Conservation (phyloP, 2,329 filamentous ascomycete species). For the Aspergillus udagawae region DNA sequence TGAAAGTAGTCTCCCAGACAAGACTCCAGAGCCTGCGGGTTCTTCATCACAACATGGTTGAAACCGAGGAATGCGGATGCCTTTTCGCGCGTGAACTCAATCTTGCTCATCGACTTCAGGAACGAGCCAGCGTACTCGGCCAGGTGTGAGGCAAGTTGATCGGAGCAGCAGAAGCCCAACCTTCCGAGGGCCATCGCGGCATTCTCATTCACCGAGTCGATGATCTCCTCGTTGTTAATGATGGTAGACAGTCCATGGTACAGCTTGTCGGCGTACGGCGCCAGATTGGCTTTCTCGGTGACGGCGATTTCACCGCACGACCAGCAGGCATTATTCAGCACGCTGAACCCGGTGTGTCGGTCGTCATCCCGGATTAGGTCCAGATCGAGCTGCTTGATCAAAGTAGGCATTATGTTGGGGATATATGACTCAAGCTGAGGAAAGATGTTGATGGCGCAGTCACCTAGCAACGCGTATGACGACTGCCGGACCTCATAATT, state of each 20-base stretch:
- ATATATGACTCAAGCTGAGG: constrained; percentile 72
- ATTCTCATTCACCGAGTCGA: constrained; percentile 85
- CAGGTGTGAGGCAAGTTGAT: constrained; percentile 73
- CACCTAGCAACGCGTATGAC: constrained; percentile 88
- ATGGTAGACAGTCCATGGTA: constrained; percentile 76
- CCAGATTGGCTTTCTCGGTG: constrained; percentile 67
- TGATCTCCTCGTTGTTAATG: constrained; percentile 78
- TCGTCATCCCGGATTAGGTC: constrained; percentile 73
- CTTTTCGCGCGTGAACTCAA: constrained; percentile 89
- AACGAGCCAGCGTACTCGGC: constrained; percentile 78
- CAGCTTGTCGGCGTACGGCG: constrained; percentile 70
- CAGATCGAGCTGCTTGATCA: constrained; percentile 85
- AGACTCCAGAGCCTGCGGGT: constrained; percentile 88
- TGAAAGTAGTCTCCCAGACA: constrained; percentile 77
- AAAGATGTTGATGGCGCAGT: constrained; percentile 92
- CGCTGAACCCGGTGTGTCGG: constrained; percentile 79
- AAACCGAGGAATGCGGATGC: constrained; percentile 90
- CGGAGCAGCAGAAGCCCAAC: constrained; percentile 73
- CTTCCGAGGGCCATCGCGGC: constrained; percentile 89
- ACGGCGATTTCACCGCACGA: constrained; percentile 89
- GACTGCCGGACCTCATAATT: constrained; percentile 94
- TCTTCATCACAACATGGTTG: constrained; percentile 74
- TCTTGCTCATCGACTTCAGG: constrained; percentile 73
- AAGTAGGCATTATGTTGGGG: constrained; percentile 65
- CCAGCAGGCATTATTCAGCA: constrained; percentile 98